Conservation (phyloP, 148 eudicot genomes). For the Diospyros kaki region DNA sequence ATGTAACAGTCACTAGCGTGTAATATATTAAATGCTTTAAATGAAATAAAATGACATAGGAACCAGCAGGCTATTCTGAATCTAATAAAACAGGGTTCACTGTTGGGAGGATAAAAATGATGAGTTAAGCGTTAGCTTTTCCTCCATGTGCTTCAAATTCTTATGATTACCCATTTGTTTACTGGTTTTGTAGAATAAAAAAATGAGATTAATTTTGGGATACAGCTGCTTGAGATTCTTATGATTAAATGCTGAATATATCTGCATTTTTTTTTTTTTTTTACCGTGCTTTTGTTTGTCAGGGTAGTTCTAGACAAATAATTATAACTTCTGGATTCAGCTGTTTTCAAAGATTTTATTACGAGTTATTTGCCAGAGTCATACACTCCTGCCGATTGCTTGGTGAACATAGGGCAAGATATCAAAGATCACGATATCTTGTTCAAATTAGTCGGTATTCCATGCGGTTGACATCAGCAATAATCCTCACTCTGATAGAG, state of each 20-base stretch:
- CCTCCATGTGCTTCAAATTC: not conserved
- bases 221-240: not conserved
- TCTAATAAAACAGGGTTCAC: not conserved
- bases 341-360: conserved; percentile 9
- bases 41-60: not conserved
- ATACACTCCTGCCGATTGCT: conserved; percentile 13
- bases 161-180: not conserved
- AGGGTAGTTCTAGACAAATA: conserved; percentile 11
- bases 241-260: not conserved
- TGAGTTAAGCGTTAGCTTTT: not conserved
- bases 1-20: not conserved
- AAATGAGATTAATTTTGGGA: too few relatives aligned
- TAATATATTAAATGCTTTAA: not conserved
- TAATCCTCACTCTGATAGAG: conserved; percentile 14
- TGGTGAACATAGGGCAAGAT: conserved; percentile 6
- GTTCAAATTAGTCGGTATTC: conserved; percentile 13
- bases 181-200: too few relatives aligned
- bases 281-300: conserved; percentile 9
- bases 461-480: conserved; percentile 8
- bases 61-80: not conserved
- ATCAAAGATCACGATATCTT: conserved; percentile 14
- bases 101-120: not conserved
- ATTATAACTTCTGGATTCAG: conserved; percentile 11
- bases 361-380: conserved; percentile 4
- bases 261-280: too few relatives aligned